phyloP scores from a whole-genome alignment of 75 land plant genomes.

The Azolla pinnata region DNA sequence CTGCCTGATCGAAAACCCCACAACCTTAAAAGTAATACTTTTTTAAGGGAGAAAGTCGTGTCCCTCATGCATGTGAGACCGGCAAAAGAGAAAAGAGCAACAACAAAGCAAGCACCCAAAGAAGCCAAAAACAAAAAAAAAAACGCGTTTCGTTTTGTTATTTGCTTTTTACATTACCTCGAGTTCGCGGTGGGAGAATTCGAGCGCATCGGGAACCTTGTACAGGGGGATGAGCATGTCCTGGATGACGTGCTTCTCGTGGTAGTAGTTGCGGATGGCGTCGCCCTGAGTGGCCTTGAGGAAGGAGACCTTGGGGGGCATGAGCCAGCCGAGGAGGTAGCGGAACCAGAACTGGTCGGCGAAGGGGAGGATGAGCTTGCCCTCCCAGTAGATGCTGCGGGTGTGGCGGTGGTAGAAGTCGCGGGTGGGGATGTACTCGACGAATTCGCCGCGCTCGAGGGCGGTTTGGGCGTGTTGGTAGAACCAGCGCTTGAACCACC shows the following conservation, averaged over 20 bases:
- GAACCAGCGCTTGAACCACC: constrained; percentile 99
- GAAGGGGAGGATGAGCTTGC: constrained; percentile 92
- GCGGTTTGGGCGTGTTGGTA: constrained; percentile 95
- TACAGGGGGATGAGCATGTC: constrained; percentile 92
- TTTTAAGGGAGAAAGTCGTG: background rate
- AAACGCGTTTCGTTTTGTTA: no score
- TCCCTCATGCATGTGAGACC: background rate
- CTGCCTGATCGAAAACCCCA: background rate
- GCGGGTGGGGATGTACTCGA: constrained; percentile 90
- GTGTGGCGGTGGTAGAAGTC: constrained; percentile 96
- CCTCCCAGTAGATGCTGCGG: constrained; percentile 90
- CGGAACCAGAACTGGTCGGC: constrained; percentile 95
- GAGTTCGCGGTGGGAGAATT: constrained; percentile 73
- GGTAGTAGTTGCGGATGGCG: constrained; percentile 95
- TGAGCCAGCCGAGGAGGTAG: constrained; percentile 75
- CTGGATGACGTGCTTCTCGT: constrained; percentile 92
- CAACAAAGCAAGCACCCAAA: constrained; percentile 7
- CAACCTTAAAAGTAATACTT: background rate
- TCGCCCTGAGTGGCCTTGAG: constrained; percentile 98
- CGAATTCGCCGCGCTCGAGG: constrained; percentile 74
- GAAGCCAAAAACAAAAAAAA: no score
- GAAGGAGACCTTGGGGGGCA: constrained; percentile 97
- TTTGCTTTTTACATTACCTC: no score
- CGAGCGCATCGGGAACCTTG: constrained; percentile 90
- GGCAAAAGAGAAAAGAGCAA: background rate